phyloP scores from a whole-genome alignment of 139 green algal genomes.

The Tetraselmis striata region DNA sequence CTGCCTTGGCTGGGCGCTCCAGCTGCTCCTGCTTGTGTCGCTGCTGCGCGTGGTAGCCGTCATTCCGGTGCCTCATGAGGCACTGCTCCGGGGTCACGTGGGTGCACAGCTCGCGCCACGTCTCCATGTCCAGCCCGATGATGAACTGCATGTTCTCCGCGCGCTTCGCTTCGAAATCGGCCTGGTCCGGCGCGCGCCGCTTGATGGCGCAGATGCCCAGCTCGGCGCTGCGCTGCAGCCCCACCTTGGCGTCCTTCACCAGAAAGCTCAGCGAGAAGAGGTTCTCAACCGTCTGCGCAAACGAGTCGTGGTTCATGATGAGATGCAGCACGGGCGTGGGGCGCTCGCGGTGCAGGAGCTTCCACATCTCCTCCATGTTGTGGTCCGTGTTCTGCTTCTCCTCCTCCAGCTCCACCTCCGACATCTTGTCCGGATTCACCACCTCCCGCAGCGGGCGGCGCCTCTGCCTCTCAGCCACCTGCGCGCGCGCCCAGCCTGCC shows the following conservation, averaged over 20 bases:
- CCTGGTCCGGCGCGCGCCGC: not conserved
- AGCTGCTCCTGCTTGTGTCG: no score
- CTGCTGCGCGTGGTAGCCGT: not conserved
- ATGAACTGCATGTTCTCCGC: conserved; percentile 46
- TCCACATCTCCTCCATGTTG: conserved; percentile 72
- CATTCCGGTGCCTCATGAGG: conserved; percentile 29
- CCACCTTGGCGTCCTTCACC: conserved; percentile 45
- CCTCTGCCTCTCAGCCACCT: conserved; percentile 22
- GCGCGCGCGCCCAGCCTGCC: no score
- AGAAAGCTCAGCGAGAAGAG: conserved; percentile 81
- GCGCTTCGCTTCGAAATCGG: conserved; percentile 3
- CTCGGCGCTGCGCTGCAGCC: conserved; percentile 19
- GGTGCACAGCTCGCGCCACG: conserved; percentile 47
- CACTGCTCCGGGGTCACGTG: conserved; percentile 14
- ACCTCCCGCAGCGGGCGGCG: conserved; percentile 25
- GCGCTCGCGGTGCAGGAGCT: conserved; percentile 20
- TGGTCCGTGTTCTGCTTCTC: conserved; percentile 62
- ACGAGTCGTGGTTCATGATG: conserved; percentile 60
- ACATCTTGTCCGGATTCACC: conserved; percentile 34
- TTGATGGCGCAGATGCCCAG: conserved; percentile 25
- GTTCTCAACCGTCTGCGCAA: conserved; percentile 83
- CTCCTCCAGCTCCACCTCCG: conserved; percentile 16
- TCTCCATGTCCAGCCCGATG: conserved; percentile 34
- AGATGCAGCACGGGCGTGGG: conserved; percentile 40
- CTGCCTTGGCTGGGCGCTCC: no score